Percentiles rank a stretch among this genome's conserved stretches.
Conservation (phyloP, 768 basidiomycete species). For the Amanita rubescens region DNA sequence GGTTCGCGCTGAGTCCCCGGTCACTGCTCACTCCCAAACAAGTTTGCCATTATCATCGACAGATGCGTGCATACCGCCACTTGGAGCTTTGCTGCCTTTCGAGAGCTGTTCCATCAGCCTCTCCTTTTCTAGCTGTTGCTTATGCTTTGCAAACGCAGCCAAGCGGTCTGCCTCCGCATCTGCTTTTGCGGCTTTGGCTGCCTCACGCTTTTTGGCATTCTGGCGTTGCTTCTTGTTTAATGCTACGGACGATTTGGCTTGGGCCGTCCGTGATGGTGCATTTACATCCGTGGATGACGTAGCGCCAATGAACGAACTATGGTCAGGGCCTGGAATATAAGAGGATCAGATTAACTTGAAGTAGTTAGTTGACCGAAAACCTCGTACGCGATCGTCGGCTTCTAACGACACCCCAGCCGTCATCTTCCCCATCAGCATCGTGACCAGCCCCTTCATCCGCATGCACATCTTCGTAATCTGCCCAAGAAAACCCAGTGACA, state of each 20-base stretch:
- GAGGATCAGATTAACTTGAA: not conserved
- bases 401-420: slow-evolving; percentile 74
- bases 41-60: slow-evolving; percentile 51
- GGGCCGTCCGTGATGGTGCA: slow-evolving; percentile 5
- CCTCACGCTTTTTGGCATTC: slow-evolving; percentile 53
- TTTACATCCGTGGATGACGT: slow-evolving; percentile 1
- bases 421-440: slow-evolving; percentile 66
- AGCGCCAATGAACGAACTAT: slow-evolving; percentile 3
- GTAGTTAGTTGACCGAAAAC: not conserved
- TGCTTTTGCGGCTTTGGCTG: slow-evolving; percentile 48
- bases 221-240: slow-evolving; percentile 65
- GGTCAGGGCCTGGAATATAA: slow-evolving; percentile 10
- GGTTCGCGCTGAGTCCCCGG: not conserved
- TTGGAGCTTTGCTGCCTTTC: slow-evolving; percentile 24
- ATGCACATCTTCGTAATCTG: slow-evolving; percentile 65
- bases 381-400: slow-evolving; percentile 40
- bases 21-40: slow-evolving; percentile 47
- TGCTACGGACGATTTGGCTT: slow-evolving; percentile 30
- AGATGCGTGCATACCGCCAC: slow-evolving; percentile 58
- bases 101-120: slow-evolving; percentile 43
- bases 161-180: slow-evolving; percentile 46
- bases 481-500: slow-evolving; percentile 64
- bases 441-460: slow-evolving; percentile 34
- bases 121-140: slow-evolving; percentile 48
- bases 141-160: slow-evolving; percentile 48